Conservation (phyloP, 1,284 basidiomycete species). For the Volvariella volvacea region DNA sequence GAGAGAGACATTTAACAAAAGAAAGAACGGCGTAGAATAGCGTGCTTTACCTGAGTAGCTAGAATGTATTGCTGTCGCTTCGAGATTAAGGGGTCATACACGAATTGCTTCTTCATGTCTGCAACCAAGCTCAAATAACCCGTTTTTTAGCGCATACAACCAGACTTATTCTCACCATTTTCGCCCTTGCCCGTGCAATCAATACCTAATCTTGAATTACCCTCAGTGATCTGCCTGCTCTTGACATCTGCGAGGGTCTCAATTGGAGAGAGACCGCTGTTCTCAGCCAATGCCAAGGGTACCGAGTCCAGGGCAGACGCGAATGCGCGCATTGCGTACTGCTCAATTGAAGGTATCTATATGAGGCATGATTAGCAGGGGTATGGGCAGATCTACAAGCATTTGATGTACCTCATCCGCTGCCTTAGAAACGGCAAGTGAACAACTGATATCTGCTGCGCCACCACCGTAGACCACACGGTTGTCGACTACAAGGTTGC, state of each 20-base stretch:
- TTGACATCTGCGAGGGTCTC: constrained; percentile 95
- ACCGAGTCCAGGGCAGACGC: constrained; percentile 89
- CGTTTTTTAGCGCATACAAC: background rate
- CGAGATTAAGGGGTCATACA: constrained; percentile 95
- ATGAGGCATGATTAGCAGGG: constrained; percentile 4
- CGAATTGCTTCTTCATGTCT: constrained; percentile 98
- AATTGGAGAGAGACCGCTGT: constrained; percentile 94
- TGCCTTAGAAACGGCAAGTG: constrained; percentile 88
- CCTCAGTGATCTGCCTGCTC: constrained; percentile 88
- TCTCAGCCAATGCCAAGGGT: constrained; percentile 94
- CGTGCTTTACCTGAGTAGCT: constrained; percentile 79
- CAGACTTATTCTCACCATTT: constrained; percentile 56
- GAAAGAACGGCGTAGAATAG: background rate
- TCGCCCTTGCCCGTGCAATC: constrained; percentile 87
- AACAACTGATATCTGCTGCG: constrained; percentile 94
- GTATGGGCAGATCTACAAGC: background rate
- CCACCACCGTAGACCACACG: constrained; percentile 98
- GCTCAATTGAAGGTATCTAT: constrained; percentile 93
- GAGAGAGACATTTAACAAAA: constrained; percentile 8
- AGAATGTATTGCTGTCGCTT: constrained; percentile 96
- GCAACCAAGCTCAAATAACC: background rate
- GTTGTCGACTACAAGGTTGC: constrained; percentile 93
- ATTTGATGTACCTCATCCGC: constrained; percentile 74
- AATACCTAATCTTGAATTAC: constrained; percentile 82
- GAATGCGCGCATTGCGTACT: constrained; percentile 99